Base-by-base conservation (phyloP, 176 grass and related monocot genomes). In the Phyllostachys edulis region DNA sequence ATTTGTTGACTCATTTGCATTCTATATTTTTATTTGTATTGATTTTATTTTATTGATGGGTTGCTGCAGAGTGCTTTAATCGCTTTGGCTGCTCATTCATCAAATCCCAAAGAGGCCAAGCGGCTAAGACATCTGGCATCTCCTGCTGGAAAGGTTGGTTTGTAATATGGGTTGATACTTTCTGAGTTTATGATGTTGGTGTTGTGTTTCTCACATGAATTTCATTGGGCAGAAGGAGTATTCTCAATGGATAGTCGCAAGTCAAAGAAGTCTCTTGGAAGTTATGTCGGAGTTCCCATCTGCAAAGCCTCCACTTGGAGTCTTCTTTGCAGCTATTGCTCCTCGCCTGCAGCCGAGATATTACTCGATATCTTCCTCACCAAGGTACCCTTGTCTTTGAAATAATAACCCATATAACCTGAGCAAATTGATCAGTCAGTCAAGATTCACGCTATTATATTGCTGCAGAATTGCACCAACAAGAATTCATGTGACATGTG, bases 401-500 rank as follows among this genome's bases (percentile, higher is more conserved):
- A 74, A 57, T 60, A 80, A 42, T 67, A 69, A 49, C 12, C 38
- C 6, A 38, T 79, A 27, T 79, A 40, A 26, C 39, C 20, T 83
- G 8, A 47, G 5, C 5, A 82, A 50, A 40, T 87, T 68, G 61
- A 8, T 39, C 2, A 34, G 13, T 75, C 74, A 67, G 18, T 68
- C 77, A 74, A 41, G 32, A 45, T 36, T 82, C 74, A 78, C 74
- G 76, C 21, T 72, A 72, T 75, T 81, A 51, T 75, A 85, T 87
- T 84, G 50, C 79, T 87, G 65, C 86, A 98, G 93, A 86, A 90
- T 95, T 85, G 87, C 76, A 67, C 93, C 89, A 18, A 83, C 91
- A 80, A 95, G 93, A 82, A 93, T 98, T 83, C 96, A 98, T 87
- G 93, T 95, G 46, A 98, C 96, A 69, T 98, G 93, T 93, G 91